These are phyloP conservation scores for Pueraria montana DNA, from an alignment of 306 rosid species.

Conservation along the genomic window DNA sequence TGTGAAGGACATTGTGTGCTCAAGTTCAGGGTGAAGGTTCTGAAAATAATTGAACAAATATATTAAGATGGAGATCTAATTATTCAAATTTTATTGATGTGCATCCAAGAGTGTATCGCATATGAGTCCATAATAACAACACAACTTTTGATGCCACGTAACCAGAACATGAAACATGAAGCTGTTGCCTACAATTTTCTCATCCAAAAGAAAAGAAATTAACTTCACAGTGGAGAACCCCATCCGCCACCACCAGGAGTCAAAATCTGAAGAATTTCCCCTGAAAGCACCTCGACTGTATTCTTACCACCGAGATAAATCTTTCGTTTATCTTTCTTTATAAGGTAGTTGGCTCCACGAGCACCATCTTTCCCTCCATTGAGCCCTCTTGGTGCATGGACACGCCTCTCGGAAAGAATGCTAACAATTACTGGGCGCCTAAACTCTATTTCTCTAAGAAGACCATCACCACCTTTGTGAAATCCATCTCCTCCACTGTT, in stretches of 20 bases:
- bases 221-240: conserved; percentile 63
- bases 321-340: conserved; percentile 72
- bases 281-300: conserved; percentile 70
- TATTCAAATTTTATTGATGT: conserved; percentile 43
- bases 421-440: conserved; percentile 74
- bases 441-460: conserved; percentile 89
- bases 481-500: conserved; percentile 86
- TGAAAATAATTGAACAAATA: conserved; percentile 27
- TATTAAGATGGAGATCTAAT: conserved; percentile 19
- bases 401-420: conserved; percentile 96
- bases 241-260: conserved; percentile 99
- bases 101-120: conserved; percentile 24
- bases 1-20: background rate
- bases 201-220: conserved; percentile 27
- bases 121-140: conserved; percentile 32
- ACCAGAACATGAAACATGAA: conserved; percentile 41
- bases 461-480: conserved; percentile 90
- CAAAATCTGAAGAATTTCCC: conserved; percentile 84
- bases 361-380: conserved; percentile 85
- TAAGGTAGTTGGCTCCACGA: conserved; percentile 81
- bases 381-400: conserved; percentile 88
- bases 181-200: conserved; percentile 15
- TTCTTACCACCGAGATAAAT: conserved; percentile 93
- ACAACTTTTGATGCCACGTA: background rate
- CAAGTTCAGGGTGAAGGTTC: conserved; percentile 5